phyloP scores from a whole-genome alignment of 2,329 filamentous ascomycete genomes.

The Pyricularia grisea region DNA sequence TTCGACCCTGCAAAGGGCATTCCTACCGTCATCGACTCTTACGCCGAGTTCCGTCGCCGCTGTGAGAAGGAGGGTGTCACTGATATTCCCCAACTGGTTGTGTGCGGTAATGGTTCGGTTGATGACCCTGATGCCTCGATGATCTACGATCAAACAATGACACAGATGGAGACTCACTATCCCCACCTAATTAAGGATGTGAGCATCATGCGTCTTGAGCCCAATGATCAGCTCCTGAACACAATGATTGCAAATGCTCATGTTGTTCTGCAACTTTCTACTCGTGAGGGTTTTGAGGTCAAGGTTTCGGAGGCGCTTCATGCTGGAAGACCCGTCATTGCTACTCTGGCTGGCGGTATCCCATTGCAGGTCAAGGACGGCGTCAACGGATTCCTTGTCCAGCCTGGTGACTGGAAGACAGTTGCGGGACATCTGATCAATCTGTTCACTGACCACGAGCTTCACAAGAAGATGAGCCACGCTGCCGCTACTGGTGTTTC shows the following conservation, averaged over 20 bases:
- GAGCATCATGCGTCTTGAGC: conserved; percentile 66
- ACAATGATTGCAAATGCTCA: conserved; percentile 62
- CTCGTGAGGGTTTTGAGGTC: conserved; percentile 75
- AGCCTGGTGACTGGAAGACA: conserved; percentile 58
- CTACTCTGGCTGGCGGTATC: conserved; percentile 68
- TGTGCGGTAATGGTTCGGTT: conserved; percentile 71
- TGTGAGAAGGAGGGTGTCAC: conserved; percentile 42
- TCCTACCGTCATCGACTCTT: conserved; percentile 65
- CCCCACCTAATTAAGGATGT: conserved; percentile 54
- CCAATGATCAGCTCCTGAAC: conserved; percentile 74
- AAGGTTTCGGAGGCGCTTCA: conserved; percentile 80
- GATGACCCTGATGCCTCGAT: conserved; percentile 69
- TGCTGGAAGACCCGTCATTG: conserved; percentile 70
- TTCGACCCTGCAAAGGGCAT: conserved; percentile 83
- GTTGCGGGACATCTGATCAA: conserved; percentile 59
- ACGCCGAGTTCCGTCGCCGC: conserved; percentile 59
- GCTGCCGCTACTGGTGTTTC: conserved; percentile 59
- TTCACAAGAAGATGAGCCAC: conserved; percentile 57
- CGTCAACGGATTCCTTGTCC: conserved; percentile 65
- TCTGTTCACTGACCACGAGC: conserved; percentile 54
- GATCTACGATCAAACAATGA: conserved; percentile 64
- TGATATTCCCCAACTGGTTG: conserved; percentile 60
- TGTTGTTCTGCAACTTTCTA: conserved; percentile 70
- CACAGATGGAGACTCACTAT: conserved; percentile 54
- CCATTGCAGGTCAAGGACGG: conserved; percentile 66